phyloP scores from a whole-genome alignment of 169 alveolate species.

The Plasmodium inui region DNA sequence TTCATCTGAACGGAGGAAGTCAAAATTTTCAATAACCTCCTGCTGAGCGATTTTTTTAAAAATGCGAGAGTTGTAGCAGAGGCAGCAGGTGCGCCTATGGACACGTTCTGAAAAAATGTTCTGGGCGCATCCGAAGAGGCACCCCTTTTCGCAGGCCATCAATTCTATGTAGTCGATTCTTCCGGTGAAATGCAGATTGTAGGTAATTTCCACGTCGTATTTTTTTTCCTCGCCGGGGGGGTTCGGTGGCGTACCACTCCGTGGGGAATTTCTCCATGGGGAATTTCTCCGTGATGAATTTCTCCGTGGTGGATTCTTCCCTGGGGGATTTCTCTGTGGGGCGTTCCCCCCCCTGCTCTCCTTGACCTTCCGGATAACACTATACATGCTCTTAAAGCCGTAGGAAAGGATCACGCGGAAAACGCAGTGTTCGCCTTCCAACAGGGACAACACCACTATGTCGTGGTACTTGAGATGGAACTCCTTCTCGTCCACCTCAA shows the following conservation, averaged over 20 bases:
- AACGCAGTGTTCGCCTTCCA: slow-evolving; percentile 11
- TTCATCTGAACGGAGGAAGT: slow-evolving; percentile 14
- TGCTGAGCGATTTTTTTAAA: slow-evolving; percentile 49
- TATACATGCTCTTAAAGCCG: slow-evolving; percentile 70
- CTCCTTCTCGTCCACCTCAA: background rate
- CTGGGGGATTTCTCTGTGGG: background rate
- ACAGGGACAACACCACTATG: slow-evolving; percentile 36
- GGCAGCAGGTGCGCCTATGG: slow-evolving; percentile 19
- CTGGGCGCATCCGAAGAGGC: slow-evolving; percentile 73
- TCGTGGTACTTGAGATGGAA: slow-evolving; percentile 41
- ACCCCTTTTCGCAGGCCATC: slow-evolving; percentile 71
- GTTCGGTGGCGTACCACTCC: background rate
- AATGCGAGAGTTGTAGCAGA: slow-evolving; percentile 38
- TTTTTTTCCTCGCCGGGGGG: background rate
- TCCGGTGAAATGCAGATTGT: slow-evolving; percentile 24
- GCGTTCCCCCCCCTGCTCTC: background rate
- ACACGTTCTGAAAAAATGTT: slow-evolving; percentile 33
- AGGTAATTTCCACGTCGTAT: slow-evolving; percentile 27
- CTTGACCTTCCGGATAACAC: slow-evolving; percentile 30
- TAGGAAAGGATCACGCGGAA: slow-evolving; percentile 53
- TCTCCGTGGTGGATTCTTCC: background rate
- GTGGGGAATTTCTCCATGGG: background rate
- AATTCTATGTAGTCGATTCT: slow-evolving; percentile 62
- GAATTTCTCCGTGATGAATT: background rate
- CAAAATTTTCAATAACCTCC: slow-evolving; percentile 41